phyloP scores from a whole-genome alignment of 805 yeast genomes.

The Maudiozyma turicensis region DNA sequence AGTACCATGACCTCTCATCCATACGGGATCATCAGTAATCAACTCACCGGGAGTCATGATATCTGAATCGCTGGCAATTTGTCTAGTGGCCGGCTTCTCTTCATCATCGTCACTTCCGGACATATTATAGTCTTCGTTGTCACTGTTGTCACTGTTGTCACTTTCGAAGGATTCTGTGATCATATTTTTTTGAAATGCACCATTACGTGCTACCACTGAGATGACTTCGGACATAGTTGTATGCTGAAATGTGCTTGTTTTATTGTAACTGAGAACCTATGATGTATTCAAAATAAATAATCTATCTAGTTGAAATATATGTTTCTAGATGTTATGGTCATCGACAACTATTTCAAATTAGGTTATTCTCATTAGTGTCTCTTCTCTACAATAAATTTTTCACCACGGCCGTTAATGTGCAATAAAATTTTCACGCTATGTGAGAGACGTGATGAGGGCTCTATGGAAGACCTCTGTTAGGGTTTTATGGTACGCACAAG shows the following conservation, averaged over 20 bases:
- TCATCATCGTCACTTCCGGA: slow-evolving; percentile 29
- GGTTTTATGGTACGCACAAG: too few relatives aligned
- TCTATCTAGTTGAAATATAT: too few relatives aligned
- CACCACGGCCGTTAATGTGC: too few relatives aligned
- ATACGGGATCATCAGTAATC: slow-evolving; percentile 87
- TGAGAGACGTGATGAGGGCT: too few relatives aligned
- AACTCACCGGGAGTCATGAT: slow-evolving; percentile 93
- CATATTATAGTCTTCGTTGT: slow-evolving; percentile 32
- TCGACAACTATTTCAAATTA: too few relatives aligned
- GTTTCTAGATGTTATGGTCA: too few relatives aligned
- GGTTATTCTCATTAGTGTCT: too few relatives aligned
- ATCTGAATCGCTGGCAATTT: slow-evolving; percentile 21
- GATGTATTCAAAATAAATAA: too few relatives aligned
- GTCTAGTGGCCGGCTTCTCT: slow-evolving; percentile 19
- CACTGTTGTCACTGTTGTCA: slow-evolving; percentile 28
- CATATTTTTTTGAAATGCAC: slow-evolving; percentile 19
- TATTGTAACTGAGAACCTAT: not conserved
- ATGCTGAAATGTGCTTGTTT: not conserved
- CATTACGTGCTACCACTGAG: slow-evolving; percentile 19
- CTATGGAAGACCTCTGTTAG: too few relatives aligned
- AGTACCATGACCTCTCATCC: slow-evolving; percentile 99
- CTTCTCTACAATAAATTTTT: too few relatives aligned
- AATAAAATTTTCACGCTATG: too few relatives aligned
- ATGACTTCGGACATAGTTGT: slow-evolving; percentile 22
- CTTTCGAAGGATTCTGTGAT: slow-evolving; percentile 6